Conservation (phyloP, 805 yeast genomes). For the Cyberlindnera maclurae region DNA sequence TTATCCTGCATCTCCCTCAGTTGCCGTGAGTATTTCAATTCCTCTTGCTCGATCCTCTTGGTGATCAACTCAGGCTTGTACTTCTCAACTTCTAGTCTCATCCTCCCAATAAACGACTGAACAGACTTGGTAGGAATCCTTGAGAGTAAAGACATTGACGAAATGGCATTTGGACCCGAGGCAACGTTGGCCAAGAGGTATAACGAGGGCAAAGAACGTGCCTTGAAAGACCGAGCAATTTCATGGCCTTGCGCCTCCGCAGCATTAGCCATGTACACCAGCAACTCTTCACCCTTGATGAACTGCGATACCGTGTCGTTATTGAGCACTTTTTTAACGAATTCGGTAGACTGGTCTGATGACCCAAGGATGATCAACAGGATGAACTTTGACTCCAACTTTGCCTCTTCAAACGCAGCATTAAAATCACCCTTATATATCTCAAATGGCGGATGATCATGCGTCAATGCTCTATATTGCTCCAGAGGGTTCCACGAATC, state of each 20-base stretch:
- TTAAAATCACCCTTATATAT: slow-evolving; percentile 18
- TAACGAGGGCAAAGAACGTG: slow-evolving; percentile 49
- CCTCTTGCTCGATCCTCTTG: slow-evolving; percentile 55
- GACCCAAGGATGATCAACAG: slow-evolving; percentile 16
- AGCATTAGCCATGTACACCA: slow-evolving; percentile 60
- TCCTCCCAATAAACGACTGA: slow-evolving; percentile 29
- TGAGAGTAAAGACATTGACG: slow-evolving; percentile 29
- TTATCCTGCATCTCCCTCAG: slow-evolving; percentile 58
- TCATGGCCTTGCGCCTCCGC: slow-evolving; percentile 59
- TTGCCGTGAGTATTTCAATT: slow-evolving; percentile 48
- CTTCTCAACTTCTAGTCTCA: slow-evolving; percentile 38
- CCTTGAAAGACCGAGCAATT: slow-evolving; percentile 49
- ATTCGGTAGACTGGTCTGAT: slow-evolving; percentile 26
- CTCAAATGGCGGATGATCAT: slow-evolving; percentile 11
- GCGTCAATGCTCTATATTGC: slow-evolving; percentile 10
- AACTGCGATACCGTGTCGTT: slow-evolving; percentile 36
- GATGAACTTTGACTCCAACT: slow-evolving; percentile 16
- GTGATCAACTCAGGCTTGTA: slow-evolving; percentile 55
- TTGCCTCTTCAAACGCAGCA: slow-evolving; percentile 14
- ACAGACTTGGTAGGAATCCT: slow-evolving; percentile 25
- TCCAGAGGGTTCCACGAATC: slow-evolving; percentile 8
- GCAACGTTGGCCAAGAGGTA: slow-evolving; percentile 50
- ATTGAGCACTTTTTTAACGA: slow-evolving; percentile 39
- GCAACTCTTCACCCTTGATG: slow-evolving; percentile 34
- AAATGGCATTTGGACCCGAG: slow-evolving; percentile 30